Evolutionary conservation across 2,329 filamentous ascomycete genomes (phyloP).

Genomic region (Colletotrichum navitas): DNA sequence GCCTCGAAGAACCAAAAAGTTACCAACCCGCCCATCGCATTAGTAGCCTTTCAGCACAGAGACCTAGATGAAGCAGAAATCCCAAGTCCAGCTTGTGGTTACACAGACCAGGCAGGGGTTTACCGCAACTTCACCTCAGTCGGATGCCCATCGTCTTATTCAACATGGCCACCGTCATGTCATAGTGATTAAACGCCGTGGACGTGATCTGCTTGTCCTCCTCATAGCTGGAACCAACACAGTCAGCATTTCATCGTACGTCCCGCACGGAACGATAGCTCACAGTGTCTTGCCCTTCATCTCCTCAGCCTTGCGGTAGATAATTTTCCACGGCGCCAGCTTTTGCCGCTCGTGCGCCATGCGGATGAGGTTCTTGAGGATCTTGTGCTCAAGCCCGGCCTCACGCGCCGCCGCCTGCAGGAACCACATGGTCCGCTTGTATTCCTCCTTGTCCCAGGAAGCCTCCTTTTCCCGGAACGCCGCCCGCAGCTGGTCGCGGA

Average conservation of each 20-base stretch:
- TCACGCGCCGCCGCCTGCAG: conserved; percentile 72
- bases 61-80: background rate
- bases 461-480: conserved; percentile 68
- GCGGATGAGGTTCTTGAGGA: conserved; percentile 76
- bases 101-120: background rate
- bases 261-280: conserved; percentile 16
- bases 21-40: background rate
- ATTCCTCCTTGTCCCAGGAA: conserved; percentile 62
- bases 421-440: conserved; percentile 78
- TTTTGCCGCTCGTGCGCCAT: conserved; percentile 51
- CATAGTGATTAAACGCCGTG: conserved; percentile 70
- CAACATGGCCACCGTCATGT: conserved; percentile 78
- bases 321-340: conserved; percentile 48
- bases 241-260: background rate
- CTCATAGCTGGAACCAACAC: background rate
- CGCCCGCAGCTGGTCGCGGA: conserved; percentile 69
- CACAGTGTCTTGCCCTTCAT: conserved; percentile 42
- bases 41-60: background rate
- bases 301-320: conserved; percentile 9
- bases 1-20: background rate
- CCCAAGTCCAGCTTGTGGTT: background rate
- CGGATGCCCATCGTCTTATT: conserved; percentile 80
- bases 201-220: conserved; percentile 42
- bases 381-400: conserved; percentile 77
- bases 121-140: conserved; percentile 58